phyloP scores from a whole-genome alignment of 768 basidiomycete species.

The Hypholoma sublateritium region DNA sequence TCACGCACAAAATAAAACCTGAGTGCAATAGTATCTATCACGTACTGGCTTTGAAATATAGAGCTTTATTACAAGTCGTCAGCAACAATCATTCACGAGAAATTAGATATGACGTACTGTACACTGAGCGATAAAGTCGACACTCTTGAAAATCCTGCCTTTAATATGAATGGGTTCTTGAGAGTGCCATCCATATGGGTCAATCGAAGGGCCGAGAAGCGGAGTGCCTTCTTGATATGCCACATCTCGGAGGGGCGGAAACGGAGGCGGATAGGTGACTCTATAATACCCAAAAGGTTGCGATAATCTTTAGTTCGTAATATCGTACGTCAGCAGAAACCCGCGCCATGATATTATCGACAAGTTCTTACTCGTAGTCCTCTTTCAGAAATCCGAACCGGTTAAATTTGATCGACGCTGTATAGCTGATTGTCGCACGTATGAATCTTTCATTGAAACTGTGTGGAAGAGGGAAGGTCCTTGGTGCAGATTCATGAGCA shows the following conservation, averaged over 20 bases:
- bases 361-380: slow-evolving; percentile 32
- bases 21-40: background rate
- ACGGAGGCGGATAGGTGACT: slow-evolving; percentile 9
- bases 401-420: slow-evolving; percentile 29
- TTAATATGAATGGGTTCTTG: too few species aligned
- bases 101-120: background rate
- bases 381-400: slow-evolving; percentile 25
- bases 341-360: background rate
- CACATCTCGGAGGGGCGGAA: too few species aligned
- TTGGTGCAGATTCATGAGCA: slow-evolving; percentile 17
- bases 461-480: slow-evolving; percentile 28
- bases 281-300: slow-evolving; percentile 32
- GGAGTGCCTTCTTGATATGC: too few species aligned
- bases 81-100: background rate
- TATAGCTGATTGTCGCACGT: slow-evolving; percentile 37
- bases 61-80: slow-evolving; percentile 22
- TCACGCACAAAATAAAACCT: background rate
- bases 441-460: slow-evolving; percentile 39
- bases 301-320: slow-evolving; percentile 23
- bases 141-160: slow-evolving; percentile 15
- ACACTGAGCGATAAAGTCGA: slow-evolving; percentile 11
- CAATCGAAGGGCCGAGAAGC: too few species aligned
- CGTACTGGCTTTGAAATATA: slow-evolving; percentile 39
- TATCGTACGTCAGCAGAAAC: background rate
- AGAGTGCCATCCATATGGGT: too few species aligned